Evolutionary conservation across 805 yeast species (phyloP).

Genomic region (baker's yeast (Saccharomyces cerevisiae)): DNA sequence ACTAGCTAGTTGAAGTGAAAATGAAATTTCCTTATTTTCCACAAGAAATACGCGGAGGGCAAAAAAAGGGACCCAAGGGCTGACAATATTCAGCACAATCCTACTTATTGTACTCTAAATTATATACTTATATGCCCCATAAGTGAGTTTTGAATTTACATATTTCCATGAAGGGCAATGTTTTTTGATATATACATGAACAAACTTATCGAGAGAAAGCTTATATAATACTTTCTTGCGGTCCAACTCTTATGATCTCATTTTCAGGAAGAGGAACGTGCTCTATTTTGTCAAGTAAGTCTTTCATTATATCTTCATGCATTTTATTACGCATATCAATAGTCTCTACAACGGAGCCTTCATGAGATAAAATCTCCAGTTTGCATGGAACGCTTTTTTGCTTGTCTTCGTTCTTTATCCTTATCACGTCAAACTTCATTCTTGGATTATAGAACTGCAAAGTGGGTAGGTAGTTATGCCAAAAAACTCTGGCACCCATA

Average conservation of each 20-base stretch:
- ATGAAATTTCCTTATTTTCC: neutral
- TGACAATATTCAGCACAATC: neutral
- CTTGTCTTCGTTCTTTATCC: constrained; percentile 36
- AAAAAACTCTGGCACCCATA: constrained; percentile 64
- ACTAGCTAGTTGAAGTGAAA: neutral
- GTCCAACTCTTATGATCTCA: constrained; percentile 31
- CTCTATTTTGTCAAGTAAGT: constrained; percentile 42
- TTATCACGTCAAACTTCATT: constrained; percentile 49
- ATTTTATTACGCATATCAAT: constrained; percentile 48
- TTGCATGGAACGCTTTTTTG: constrained; percentile 25
- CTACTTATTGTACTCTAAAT: neutral
- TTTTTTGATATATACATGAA: neutral
- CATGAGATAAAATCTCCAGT: constrained; percentile 16
- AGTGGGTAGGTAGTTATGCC: constrained; percentile 68
- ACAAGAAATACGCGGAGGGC: constrained; percentile 1
- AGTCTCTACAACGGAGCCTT: constrained; percentile 20
- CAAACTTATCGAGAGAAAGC: neutral
- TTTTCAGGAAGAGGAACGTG: constrained; percentile 44
- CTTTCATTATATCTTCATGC: constrained; percentile 46
- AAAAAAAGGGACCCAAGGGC: neutral
- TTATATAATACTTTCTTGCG: neutral
- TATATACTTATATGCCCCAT: neutral
- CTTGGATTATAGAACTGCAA: constrained; percentile 78
- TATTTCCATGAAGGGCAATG: neutral
- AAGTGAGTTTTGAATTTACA: neutral